Evolutionary conservation across 352 stramenopile species (phyloP).

Genomic region (Phytopythium ostracodes): DNA sequence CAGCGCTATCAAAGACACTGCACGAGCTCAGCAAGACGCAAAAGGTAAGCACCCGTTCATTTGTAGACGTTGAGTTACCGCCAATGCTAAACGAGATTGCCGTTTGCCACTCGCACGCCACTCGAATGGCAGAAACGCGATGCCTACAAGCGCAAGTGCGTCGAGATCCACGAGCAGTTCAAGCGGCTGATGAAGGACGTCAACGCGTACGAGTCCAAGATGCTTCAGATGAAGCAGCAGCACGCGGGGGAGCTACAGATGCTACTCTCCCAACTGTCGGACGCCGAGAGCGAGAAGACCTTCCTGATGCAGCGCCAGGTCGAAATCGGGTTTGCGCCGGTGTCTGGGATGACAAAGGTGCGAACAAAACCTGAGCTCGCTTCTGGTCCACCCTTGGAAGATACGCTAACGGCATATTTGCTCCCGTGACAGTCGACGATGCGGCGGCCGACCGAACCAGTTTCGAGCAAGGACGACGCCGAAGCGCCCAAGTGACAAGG

Average conservation of each 20-base stretch:
- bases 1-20: slow-evolving; percentile 51
- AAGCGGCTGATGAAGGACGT: slow-evolving; percentile 47
- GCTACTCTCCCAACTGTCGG: slow-evolving; percentile 56
- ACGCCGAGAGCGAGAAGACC: slow-evolving; percentile 68
- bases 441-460: not conserved
- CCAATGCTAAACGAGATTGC: not conserved
- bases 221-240: slow-evolving; percentile 55
- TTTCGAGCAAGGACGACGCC: not conserved
- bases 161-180: slow-evolving; percentile 73
- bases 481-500: not conserved
- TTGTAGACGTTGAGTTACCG: not conserved
- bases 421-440: not conserved
- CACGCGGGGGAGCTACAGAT: slow-evolving; percentile 58
- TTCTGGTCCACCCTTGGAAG: no score
- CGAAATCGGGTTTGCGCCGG: slow-evolving; percentile 27
- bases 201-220: slow-evolving; percentile 32
- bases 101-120: not conserved
- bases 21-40: slow-evolving; percentile 58
- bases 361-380: not conserved
- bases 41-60: slow-evolving; percentile 26
- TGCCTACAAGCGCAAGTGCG: slow-evolving; percentile 78
- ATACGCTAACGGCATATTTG: no score
- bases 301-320: slow-evolving; percentile 51
- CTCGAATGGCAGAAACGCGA: slow-evolving; percentile 50
- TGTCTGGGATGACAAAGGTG: not conserved